Evolutionary conservation across 2,329 filamentous ascomycete species (phyloP).

Genomic region (Xylaria sp.): DNA sequence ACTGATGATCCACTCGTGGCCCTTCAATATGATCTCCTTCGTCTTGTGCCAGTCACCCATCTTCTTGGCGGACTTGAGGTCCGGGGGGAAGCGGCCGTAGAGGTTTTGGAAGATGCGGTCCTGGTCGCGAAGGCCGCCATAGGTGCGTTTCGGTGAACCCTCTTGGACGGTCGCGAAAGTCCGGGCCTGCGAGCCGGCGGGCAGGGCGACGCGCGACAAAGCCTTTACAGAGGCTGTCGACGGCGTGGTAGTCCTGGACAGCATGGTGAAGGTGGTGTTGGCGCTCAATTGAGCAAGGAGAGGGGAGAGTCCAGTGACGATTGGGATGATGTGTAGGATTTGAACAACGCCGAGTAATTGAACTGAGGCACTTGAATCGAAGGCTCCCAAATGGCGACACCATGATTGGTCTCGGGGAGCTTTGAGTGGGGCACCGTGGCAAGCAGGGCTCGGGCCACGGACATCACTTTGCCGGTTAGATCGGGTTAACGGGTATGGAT

Average conservation of each 20-base stretch:
- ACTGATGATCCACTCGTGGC: conserved; percentile 97
- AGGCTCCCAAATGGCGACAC: conserved; percentile 33
- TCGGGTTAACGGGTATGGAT: background rate
- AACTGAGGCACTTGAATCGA: conserved; percentile 40
- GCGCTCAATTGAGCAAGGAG: conserved; percentile 46
- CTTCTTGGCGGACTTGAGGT: conserved; percentile 93
- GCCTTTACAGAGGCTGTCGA: conserved; percentile 49
- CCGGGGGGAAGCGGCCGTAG: conserved; percentile 89
- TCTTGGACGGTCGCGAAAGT: conserved; percentile 84
- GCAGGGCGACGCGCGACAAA: conserved; percentile 45
- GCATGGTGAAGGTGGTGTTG: conserved; percentile 45
- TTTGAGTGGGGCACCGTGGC: conserved; percentile 31
- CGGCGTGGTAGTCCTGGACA: conserved; percentile 51
- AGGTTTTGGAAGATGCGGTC: conserved; percentile 99
- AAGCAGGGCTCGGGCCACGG: conserved; percentile 34
- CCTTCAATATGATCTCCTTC: conserved; percentile 96
- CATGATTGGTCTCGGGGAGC: conserved; percentile 33
- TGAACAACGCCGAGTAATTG: conserved; percentile 32
- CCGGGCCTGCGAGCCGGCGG: conserved; percentile 60
- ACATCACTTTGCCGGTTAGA: background rate
- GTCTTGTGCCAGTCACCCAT: conserved; percentile 99
- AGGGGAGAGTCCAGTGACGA: conserved; percentile 40
- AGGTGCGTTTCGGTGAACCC: conserved; percentile 68
- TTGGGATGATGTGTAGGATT: conserved; percentile 32
- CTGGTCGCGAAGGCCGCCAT: conserved; percentile 92